phyloP scores from a whole-genome alignment of 257 asterid species.

The Henckelia pumila region DNA sequence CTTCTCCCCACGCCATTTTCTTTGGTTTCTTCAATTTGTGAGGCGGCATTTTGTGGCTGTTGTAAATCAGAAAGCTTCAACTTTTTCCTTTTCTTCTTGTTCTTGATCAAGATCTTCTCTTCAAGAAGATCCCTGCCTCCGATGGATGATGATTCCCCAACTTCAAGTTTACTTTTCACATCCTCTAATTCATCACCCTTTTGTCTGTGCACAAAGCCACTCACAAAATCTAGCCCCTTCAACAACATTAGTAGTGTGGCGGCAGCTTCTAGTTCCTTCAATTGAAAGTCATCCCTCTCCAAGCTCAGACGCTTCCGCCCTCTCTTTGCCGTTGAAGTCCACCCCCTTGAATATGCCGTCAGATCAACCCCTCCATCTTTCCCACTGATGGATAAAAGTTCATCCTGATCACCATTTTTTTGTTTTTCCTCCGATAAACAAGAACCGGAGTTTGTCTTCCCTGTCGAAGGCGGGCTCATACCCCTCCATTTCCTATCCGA shows the following conservation, averaged over 20 bases:
- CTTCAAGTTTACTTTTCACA: too few relatives aligned
- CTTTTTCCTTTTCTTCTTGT: slow-evolving; percentile 35
- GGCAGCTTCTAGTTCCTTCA: slow-evolving; percentile 31
- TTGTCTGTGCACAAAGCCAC: neutral
- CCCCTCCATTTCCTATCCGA: slow-evolving; percentile 67
- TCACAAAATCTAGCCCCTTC: slow-evolving; percentile 21
- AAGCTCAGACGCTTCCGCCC: slow-evolving; percentile 45
- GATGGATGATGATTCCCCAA: too few relatives aligned
- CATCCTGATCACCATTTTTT: neutral
- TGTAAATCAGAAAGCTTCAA: slow-evolving; percentile 33
- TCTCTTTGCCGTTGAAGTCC: slow-evolving; percentile 57
- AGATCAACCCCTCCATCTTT: slow-evolving; percentile 19
- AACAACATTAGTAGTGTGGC: slow-evolving; percentile 52
- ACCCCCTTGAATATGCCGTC: slow-evolving; percentile 28
- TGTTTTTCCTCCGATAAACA: slow-evolving; percentile 23
- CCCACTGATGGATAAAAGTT: neutral
- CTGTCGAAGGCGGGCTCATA: slow-evolving; percentile 39
- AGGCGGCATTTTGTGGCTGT: neutral
- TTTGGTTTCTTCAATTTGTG: neutral
- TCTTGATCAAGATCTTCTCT: slow-evolving; percentile 19
- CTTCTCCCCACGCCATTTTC: too few relatives aligned
- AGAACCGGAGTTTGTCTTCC: slow-evolving; percentile 17
- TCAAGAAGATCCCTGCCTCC: too few relatives aligned
- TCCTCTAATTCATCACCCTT: neutral
- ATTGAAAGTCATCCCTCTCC: slow-evolving; percentile 22